Evolutionary conservation across 2,329 filamentous ascomycete species (phyloP).

Genomic region (Aspergillus texensis): DNA sequence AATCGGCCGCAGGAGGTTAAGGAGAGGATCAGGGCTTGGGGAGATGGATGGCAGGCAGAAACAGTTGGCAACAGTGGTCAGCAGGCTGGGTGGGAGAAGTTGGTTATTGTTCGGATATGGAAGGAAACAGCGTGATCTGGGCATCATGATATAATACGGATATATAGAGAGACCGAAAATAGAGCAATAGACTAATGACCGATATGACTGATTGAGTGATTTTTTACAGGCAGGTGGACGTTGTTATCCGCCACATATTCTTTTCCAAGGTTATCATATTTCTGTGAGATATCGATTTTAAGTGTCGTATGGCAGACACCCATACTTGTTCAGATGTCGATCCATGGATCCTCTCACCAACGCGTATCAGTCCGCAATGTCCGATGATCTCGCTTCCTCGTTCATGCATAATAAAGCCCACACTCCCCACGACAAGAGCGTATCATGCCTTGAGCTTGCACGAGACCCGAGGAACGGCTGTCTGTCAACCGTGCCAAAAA

Average conservation of each 20-base stretch:
- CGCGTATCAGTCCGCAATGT: not conserved
- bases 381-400: not conserved
- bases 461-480: not conserved
- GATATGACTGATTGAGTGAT: slow-evolving; percentile 7
- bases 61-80: slow-evolving; percentile 82
- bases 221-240: not conserved
- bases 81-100: slow-evolving; percentile 90
- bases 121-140: slow-evolving; percentile 37
- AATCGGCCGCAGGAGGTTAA: slow-evolving; percentile 81
- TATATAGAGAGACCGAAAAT: not conserved
- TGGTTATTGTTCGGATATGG: slow-evolving; percentile 88
- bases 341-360: not conserved
- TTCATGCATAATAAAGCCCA: not conserved
- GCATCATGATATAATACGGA: not conserved
- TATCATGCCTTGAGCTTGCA: not conserved
- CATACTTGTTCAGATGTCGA: not conserved
- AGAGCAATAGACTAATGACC: slow-evolving; percentile 1
- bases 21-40: slow-evolving; percentile 60
- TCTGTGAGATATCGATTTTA: not conserved
- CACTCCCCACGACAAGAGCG: not conserved
- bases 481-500: not conserved
- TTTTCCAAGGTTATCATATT: not conserved
- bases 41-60: slow-evolving; percentile 70
- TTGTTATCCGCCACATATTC: not conserved
- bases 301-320: not conserved